A percentile compares a stretch with the other conserved stretches of the same genome.
phyloP scores from a whole-genome alignment of 2,329 filamentous ascomycete species.

The Apiospora phragmitis region DNA sequence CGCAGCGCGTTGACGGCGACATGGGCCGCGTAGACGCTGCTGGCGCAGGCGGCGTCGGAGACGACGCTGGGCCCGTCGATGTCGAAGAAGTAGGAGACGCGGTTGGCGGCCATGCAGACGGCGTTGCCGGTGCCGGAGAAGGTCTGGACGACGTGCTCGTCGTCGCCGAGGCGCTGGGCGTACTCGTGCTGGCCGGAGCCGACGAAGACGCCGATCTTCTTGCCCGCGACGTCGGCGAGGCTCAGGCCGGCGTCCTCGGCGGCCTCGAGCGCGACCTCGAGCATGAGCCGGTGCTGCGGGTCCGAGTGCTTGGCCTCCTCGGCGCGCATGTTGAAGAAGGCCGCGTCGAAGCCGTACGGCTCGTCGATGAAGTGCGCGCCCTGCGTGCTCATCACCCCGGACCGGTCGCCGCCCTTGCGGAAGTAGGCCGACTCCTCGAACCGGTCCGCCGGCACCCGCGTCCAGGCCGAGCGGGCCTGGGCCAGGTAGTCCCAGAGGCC shows the following conservation, averaged over 20 bases:
- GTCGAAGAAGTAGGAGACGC: conserved; percentile 34
- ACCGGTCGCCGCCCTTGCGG: conserved; percentile 33
- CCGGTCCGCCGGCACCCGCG: conserved; percentile 1
- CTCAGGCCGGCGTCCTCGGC: conserved; percentile 18
- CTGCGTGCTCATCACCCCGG: conserved; percentile 17
- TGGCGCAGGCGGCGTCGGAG: conserved; percentile 47
- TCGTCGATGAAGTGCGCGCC: conserved; percentile 36
- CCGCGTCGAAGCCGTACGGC: conserved; percentile 30
- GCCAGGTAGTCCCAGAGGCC: conserved; percentile 13
- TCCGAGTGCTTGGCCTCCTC: conserved; percentile 37
- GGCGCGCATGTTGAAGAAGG: conserved; percentile 37
- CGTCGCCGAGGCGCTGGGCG: background rate
- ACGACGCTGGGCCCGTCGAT: conserved; percentile 41
- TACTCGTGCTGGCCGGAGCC: conserved; percentile 12
- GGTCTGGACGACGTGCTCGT: conserved; percentile 4
- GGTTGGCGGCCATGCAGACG: conserved; percentile 34
- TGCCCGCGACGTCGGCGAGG: conserved; percentile 13
- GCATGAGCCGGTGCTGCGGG: conserved; percentile 29
- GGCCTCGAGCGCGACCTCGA: conserved; percentile 35
- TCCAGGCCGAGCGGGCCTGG: conserved; percentile 13
- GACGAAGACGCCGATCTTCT: conserved; percentile 16
- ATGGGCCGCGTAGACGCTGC: conserved; percentile 36
- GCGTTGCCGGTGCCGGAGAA: conserved; percentile 18
- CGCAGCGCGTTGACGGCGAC: conserved; percentile 29
- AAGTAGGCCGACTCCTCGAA: conserved; percentile 31